These are phyloP conservation scores for Tulasnella sp. DNA, from an alignment of 768 basidiomycete species.

Conservation along the genomic window DNA sequence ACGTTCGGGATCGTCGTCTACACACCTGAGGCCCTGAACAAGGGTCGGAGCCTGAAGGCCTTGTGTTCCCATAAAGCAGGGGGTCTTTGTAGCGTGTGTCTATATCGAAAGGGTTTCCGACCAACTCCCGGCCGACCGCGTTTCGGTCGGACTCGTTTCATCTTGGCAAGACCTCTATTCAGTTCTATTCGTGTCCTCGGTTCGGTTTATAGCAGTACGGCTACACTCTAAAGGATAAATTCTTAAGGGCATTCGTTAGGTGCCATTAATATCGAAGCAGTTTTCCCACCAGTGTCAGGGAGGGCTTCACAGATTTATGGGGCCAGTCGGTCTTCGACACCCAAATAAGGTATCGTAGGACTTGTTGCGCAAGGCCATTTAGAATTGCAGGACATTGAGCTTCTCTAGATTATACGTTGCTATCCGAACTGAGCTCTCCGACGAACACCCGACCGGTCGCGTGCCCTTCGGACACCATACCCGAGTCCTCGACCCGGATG, in stretches of 20 bases:
- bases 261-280: not conserved
- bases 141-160: not conserved
- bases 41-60: not conserved
- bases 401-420: not conserved
- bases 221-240: too few relatives aligned
- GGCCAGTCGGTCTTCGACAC: too few relatives aligned
- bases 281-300: not conserved
- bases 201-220: too few relatives aligned
- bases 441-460: not conserved
- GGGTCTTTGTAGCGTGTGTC: not conserved
- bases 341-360: not conserved
- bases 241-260: too few relatives aligned
- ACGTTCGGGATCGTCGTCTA: not conserved
- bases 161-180: not conserved
- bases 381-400: not conserved
- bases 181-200: not conserved
- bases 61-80: not conserved
- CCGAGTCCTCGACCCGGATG: not conserved
- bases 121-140: not conserved
- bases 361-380: not conserved
- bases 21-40: not conserved
- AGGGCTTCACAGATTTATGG: too few relatives aligned
- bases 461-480: not conserved
- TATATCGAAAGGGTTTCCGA: not conserved
- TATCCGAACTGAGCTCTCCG: constrained; percentile 7